These are phyloP conservation scores for Closterium sp. DNA, from an alignment of 139 green algal species.

Conservation along the genomic window DNA sequence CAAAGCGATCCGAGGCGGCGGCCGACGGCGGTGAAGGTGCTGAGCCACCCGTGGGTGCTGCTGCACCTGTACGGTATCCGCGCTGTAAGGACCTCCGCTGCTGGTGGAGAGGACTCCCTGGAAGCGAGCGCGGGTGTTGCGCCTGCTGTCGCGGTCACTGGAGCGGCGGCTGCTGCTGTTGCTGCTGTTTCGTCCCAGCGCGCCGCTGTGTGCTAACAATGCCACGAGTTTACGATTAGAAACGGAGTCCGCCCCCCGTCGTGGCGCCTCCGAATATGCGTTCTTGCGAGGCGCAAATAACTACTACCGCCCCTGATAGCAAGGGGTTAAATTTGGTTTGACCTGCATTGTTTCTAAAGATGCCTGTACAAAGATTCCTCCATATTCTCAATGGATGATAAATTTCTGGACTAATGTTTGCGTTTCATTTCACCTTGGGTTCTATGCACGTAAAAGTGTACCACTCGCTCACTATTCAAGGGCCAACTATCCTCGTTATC, in stretches of 20 bases:
- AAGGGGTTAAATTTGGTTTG: neutral
- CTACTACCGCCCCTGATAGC: neutral
- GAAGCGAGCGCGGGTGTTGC: neutral
- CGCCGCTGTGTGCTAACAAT: neutral
- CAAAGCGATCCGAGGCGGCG: conserved; percentile 42
- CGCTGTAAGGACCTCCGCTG: neutral
- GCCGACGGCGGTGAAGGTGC: conserved; percentile 49
- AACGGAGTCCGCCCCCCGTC: no score
- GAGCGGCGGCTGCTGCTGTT: neutral
- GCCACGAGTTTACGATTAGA: no score
- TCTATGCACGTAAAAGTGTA: no score
- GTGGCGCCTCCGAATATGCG: no score
- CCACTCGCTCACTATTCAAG: no score
- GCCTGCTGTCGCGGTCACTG: neutral
- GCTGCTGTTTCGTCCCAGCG: neutral
- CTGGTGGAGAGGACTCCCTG: neutral
- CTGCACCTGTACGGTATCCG: neutral
- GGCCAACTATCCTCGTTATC: no score
- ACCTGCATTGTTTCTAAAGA: neutral
- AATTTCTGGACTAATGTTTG: no score
- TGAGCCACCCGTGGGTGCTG: conserved; percentile 79
- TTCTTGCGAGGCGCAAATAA: neutral
- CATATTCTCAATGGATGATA: neutral
- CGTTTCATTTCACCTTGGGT: no score
- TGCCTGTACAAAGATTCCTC: neutral